Evolutionary conservation across 805 yeast genomes (phyloP), one percentile per base, ranked within the genome.

Genomic region (Lachancea nothofagi): DNA sequence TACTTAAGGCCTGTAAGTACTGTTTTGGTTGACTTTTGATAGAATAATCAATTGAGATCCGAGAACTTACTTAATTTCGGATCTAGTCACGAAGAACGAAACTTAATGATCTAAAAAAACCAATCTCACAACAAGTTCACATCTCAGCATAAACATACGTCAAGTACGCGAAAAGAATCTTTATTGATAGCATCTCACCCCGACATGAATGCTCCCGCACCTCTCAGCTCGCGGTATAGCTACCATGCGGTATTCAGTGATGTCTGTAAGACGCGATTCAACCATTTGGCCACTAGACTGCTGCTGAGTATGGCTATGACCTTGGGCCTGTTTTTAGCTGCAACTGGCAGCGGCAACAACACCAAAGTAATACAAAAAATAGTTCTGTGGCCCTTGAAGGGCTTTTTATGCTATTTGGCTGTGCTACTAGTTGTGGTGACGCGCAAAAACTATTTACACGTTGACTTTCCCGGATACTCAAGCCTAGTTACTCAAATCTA

Each of bases 391-490:
- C 59, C 66, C 4, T 43, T 60, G 12, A 56, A 59, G 39, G 44
- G 57, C 20, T 7, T 61, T 4, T 38, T 51, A 10, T 32, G 66
- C 4, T 61, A 59, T 21, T 28, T 54, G 22, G 59, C 61, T 1
- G 49, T 62, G 10, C 49, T 66, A 29, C 42, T 65, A n/a, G 43
- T 68, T 33, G 57, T 64, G 2, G 55, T 67, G 24, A 51, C 67
- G 7, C 61, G 71, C 43, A 69, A 69, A 40, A 65, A 66, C 39
- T 64, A 64, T 36, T 35, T 68, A 25, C 71, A 66, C 46, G 69
- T 68, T 9, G 59, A 65, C 21, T 48, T 50, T 34, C 47, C 50
- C 8, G 57, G 60, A 4, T 57, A 55, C 43, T 47, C 59, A 2
- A 59, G 50, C 43, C 29, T 48, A 12, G 21, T 48, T 10, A 49